Evolutionary conservation across 2,329 filamentous ascomycete species (phyloP), one percentile per base, ranked within the genome.

Genomic region (Hysterium pulicare): DNA sequence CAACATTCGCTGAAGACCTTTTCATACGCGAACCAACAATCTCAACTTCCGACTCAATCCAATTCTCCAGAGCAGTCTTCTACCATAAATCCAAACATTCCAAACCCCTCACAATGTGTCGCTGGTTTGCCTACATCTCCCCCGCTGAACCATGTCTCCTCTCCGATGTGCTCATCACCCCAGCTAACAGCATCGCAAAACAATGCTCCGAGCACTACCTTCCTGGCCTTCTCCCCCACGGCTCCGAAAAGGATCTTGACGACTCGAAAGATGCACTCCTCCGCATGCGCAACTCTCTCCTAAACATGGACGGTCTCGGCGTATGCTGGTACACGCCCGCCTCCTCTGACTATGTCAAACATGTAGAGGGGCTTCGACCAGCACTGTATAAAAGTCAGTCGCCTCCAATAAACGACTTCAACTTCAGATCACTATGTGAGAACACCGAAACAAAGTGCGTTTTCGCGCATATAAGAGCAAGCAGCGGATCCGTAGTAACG

Each of bases 81-180:
- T n/a, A n/a, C n/a, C n/a, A n/a, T n/a, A n/a, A n/a, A n/a, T n/a
- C n/a, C n/a, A n/a, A n/a, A n/a, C n/a, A n/a, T n/a, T n/a, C n/a
- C n/a, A n/a, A n/a, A n/a, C 3, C 11, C 17, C 10, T 35, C 38
- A 36, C 2, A 31, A 74, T 71, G 70, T 71, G 69, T 61, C 74
- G 76, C 24, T 79, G 76, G 76, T 78, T 79, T 49, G 75, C 75
- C 16, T 79, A 79, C 52, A 71, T 79, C 42, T 76, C 74, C 1
- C 66, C 69, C 1, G 67, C 62, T 0, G 76, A 79, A 61, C 71
- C 73, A 10, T 77, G 74, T 57, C 71, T 79, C 33, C 67, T 79
- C 8, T 73, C 75, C 43, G 76, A 79, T 51, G 75, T 78, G 53
- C 40, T 43, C 35, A 42, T 37, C 24, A 39, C 21, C 17, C 68